Percentiles rank a stretch among this genome's conserved stretches.
phyloP scores from a whole-genome alignment of 192 early-diverging fungal genomes.

The Rhizophagus prolifer region DNA sequence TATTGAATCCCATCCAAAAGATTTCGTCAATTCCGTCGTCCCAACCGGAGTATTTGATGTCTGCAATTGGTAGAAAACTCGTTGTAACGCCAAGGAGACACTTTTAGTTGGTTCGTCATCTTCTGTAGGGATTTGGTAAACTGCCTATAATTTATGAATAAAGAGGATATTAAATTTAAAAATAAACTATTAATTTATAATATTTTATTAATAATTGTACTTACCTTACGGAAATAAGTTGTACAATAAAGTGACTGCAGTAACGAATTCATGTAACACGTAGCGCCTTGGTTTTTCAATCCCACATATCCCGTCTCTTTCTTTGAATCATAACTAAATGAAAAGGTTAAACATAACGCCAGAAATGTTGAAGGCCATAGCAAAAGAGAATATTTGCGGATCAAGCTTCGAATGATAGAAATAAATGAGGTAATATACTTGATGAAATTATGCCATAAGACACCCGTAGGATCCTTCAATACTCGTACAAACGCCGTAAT shows the following conservation, averaged over 20 bases:
- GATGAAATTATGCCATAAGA: conserved; percentile 93
- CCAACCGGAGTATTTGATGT: conserved; percentile 69
- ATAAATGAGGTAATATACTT: conserved; percentile 54
- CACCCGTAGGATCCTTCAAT: conserved; percentile 85
- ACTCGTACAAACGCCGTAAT: conserved; percentile 78
- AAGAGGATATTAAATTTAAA: not conserved
- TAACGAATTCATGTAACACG: conserved; percentile 99
- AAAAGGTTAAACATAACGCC: conserved; percentile 30
- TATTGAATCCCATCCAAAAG: conserved; percentile 96
- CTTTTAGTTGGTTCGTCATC: conserved; percentile 86
- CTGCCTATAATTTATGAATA: conserved; percentile 44
- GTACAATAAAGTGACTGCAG: conserved; percentile 95
- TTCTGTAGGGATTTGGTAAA: conserved; percentile 91
- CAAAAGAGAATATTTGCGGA: conserved; percentile 20
- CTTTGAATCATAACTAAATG: conserved; percentile 82
- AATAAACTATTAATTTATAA: not conserved
- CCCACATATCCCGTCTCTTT: conserved; percentile 90
- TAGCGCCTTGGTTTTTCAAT: conserved; percentile 95
- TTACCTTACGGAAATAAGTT: conserved; percentile 83
- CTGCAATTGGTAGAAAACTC: conserved; percentile 92
- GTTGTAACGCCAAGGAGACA: conserved; percentile 88
- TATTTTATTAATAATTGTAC: not conserved
- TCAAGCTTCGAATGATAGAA: conserved; percentile 23
- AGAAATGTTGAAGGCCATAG: conserved; percentile 25
- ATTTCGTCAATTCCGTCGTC: conserved; percentile 94